Percentiles rank a stretch among this genome's conserved stretches.
Conservation (phyloP, 768 basidiomycete species). For the Trametes cubensis region DNA sequence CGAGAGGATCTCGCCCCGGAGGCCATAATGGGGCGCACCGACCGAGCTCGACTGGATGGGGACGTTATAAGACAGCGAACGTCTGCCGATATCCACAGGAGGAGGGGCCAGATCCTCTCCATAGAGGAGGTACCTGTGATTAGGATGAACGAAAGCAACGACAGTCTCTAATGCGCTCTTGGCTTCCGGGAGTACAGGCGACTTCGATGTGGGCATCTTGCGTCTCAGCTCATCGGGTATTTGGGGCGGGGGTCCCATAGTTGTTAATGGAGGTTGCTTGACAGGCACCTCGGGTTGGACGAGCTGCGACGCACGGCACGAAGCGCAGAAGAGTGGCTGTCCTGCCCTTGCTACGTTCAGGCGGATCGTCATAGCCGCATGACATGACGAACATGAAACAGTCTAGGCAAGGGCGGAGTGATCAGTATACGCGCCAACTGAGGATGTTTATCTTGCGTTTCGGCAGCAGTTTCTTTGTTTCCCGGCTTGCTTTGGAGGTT, state of each 20-base stretch:
- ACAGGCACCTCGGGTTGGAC: background rate
- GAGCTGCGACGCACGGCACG: background rate
- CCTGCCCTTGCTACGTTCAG: background rate
- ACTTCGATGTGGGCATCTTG: background rate
- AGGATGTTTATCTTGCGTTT: too few relatives aligned
- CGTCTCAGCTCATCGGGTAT: background rate
- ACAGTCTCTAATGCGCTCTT: background rate
- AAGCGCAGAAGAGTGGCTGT: background rate
- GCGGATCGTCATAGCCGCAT: background rate
- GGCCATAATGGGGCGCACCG: constrained; percentile 9
- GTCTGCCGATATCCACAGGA: background rate
- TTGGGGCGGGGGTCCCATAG: background rate
- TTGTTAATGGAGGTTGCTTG: background rate
- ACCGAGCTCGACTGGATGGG: background rate
- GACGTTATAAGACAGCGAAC: background rate
- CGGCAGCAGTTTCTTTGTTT: too few relatives aligned
- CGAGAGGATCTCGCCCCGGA: constrained; percentile 5
- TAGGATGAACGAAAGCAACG: constrained; percentile 8
- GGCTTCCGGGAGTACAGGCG: background rate
- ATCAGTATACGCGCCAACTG: background rate
- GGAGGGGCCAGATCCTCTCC: background rate
- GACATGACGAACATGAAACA: background rate
- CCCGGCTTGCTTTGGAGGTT: too few relatives aligned
- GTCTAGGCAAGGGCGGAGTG: background rate
- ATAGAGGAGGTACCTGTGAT: constrained; percentile 3